Evolutionary conservation across 306 rosid genomes (phyloP).

Genomic region (Quercus wislizeni): DNA sequence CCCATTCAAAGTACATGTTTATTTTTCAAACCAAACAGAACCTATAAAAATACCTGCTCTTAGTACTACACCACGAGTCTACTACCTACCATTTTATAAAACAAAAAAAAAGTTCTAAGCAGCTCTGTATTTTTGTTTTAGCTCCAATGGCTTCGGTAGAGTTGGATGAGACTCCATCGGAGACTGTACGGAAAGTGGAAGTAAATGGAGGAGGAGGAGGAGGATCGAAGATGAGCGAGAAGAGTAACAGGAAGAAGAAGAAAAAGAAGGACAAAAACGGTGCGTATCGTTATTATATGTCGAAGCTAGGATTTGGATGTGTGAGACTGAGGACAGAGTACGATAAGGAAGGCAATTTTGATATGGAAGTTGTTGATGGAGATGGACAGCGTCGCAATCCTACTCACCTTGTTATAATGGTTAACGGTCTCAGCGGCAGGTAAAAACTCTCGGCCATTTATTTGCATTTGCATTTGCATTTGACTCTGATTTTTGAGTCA

Average conservation of each 20-base stretch:
- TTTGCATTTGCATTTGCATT: background rate
- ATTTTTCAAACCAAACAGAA: too few relatives aligned
- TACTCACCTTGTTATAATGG: slow-evolving; percentile 70
- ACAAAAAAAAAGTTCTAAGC: too few relatives aligned
- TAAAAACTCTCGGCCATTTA: background rate
- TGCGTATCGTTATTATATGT: slow-evolving; percentile 13
- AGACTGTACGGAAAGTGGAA: background rate
- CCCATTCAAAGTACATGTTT: too few relatives aligned
- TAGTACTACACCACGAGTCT: too few relatives aligned
- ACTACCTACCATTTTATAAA: too few relatives aligned
- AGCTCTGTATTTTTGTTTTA: too few relatives aligned
- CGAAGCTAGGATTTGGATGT: slow-evolving; percentile 50
- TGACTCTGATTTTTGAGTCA: too few relatives aligned
- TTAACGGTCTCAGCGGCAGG: slow-evolving; percentile 88
- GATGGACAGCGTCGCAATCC: slow-evolving; percentile 37
- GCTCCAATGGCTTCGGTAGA: slow-evolving; percentile 33
- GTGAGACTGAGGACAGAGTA: slow-evolving; percentile 47
- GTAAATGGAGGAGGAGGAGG: slow-evolving; percentile 8
- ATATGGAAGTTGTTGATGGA: slow-evolving; percentile 51
- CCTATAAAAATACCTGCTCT: too few relatives aligned
- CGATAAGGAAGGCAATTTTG: slow-evolving; percentile 47
- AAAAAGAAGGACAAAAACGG: slow-evolving; percentile 21
- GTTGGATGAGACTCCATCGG: background rate
- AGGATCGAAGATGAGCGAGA: slow-evolving; percentile 21
- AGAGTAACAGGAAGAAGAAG: slow-evolving; percentile 12